Evolutionary conservation across 2,329 filamentous ascomycete species (phyloP).

Genomic region (Moelleriella libera): DNA sequence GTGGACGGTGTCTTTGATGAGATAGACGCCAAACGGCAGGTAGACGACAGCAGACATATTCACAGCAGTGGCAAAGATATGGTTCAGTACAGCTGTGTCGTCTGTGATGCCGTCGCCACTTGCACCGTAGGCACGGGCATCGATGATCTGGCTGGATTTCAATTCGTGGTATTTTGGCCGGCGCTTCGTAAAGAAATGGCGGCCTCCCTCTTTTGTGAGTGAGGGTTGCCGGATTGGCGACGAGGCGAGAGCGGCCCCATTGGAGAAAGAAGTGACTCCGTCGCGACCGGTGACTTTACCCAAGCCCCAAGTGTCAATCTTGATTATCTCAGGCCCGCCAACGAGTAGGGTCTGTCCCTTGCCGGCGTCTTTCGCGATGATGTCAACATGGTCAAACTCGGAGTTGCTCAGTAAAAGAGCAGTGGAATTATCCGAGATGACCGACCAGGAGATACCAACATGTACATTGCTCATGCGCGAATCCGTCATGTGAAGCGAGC

Average conservation of each 20-base stretch:
- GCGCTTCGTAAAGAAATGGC: background rate
- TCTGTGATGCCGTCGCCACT: slow-evolving; percentile 58
- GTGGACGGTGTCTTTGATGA: slow-evolving; percentile 28
- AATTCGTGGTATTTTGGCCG: slow-evolving; percentile 1
- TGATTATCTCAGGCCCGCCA: background rate
- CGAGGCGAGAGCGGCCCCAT: too few relatives aligned
- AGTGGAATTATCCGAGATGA: slow-evolving; percentile 6
- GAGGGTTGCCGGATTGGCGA: background rate
- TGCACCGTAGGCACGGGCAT: slow-evolving; percentile 24
- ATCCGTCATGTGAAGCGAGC: slow-evolving; percentile 4
- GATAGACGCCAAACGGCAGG: slow-evolving; percentile 19
- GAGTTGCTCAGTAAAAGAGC: slow-evolving; percentile 5
- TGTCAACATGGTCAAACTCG: background rate
- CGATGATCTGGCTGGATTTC: background rate
- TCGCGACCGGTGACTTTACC: background rate
- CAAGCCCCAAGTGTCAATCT: slow-evolving; percentile 1
- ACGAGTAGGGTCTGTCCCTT: background rate
- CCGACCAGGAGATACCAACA: slow-evolving; percentile 1
- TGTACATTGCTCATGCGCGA: background rate
- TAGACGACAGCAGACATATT: slow-evolving; percentile 11
- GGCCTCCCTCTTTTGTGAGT: background rate
- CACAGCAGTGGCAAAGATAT: slow-evolving; percentile 10
- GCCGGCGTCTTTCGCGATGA: background rate
- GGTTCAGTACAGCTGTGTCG: slow-evolving; percentile 27
- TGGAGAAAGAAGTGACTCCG: too few relatives aligned